Evolutionary conservation across 2,329 filamentous ascomycete species (phyloP).

Genomic region (Neodidymelliopsis sp.): DNA sequence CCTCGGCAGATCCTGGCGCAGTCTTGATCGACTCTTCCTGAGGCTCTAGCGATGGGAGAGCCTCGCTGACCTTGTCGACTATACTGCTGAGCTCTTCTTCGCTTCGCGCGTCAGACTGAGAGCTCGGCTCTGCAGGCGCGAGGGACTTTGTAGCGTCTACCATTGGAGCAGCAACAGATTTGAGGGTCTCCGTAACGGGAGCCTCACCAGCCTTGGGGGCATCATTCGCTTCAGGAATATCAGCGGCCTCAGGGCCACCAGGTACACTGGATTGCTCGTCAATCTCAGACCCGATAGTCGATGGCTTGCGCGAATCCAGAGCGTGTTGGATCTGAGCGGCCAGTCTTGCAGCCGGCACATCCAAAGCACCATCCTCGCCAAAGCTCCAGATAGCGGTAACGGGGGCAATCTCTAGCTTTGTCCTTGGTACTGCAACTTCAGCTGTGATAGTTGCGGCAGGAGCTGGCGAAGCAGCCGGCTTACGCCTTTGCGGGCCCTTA

Average conservation of each 20-base stretch:
- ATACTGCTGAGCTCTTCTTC: conserved; percentile 13
- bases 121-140: background rate
- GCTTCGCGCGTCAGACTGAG: conserved; percentile 9
- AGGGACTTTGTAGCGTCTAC: conserved; percentile 11
- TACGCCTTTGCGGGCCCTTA: conserved; percentile 82
- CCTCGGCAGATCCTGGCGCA: conserved; percentile 24
- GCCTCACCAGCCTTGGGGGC: background rate
- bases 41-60: conserved; percentile 10
- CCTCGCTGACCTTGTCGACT: conserved; percentile 12
- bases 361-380: conserved; percentile 42
- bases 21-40: conserved; percentile 11
- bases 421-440: conserved; percentile 47
- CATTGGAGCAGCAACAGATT: conserved; percentile 6
- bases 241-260: background rate
- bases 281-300: conserved; percentile 1
- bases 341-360: conserved; percentile 43
- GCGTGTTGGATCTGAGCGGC: conserved; percentile 36
- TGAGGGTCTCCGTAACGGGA: conserved; percentile 3
- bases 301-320: conserved; percentile 20
- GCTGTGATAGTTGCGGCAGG: conserved; percentile 48
- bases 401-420: conserved; percentile 35
- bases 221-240: background rate
- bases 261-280: background rate
- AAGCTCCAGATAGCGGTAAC: conserved; percentile 48
- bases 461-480: conserved; percentile 67